These are phyloP conservation scores for Stropharia rugosoannulata DNA, from an alignment of 768 basidiomycete species.

Conservation along the genomic window DNA sequence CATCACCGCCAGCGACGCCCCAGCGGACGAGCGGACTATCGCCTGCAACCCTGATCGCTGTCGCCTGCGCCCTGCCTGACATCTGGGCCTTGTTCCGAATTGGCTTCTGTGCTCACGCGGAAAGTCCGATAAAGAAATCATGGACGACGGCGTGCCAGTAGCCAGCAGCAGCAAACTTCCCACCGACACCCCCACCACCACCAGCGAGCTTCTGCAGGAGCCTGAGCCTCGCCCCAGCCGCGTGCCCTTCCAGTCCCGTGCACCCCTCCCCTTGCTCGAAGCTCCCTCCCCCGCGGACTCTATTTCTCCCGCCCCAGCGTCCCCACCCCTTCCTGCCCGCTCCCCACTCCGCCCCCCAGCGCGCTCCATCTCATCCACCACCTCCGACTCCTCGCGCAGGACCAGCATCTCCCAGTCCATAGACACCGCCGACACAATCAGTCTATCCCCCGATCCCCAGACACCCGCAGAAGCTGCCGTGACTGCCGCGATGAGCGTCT, in stretches of 20 bases:
- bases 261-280: slow-evolving; percentile 19
- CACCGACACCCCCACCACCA: slow-evolving; percentile 2
- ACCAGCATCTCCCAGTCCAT: slow-evolving; percentile 8
- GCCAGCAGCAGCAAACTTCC: slow-evolving; percentile 6
- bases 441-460: slow-evolving; percentile 6
- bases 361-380: slow-evolving; percentile 23
- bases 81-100: slow-evolving; percentile 7
- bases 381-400: neutral
- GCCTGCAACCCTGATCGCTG: neutral
- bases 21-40: neutral
- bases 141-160: slow-evolving; percentile 6
- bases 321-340: slow-evolving; percentile 31
- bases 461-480: slow-evolving; percentile 24
- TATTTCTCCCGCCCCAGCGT: slow-evolving; percentile 23
- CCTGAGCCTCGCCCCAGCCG: slow-evolving; percentile 41
- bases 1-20: neutral
- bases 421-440: slow-evolving; percentile 11
- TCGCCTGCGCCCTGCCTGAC: neutral
- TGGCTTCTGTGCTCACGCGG: neutral
- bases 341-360: slow-evolving; percentile 36
- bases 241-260: slow-evolving; percentile 39
- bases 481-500: slow-evolving; percentile 15
- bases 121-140: slow-evolving; percentile 3
- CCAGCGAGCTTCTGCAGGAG: slow-evolving; percentile 1
- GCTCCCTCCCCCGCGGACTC: neutral